These are phyloP conservation scores for Lactarius hengduanensis DNA, from an alignment of 768 basidiomycete genomes.

Conservation along the genomic window DNA sequence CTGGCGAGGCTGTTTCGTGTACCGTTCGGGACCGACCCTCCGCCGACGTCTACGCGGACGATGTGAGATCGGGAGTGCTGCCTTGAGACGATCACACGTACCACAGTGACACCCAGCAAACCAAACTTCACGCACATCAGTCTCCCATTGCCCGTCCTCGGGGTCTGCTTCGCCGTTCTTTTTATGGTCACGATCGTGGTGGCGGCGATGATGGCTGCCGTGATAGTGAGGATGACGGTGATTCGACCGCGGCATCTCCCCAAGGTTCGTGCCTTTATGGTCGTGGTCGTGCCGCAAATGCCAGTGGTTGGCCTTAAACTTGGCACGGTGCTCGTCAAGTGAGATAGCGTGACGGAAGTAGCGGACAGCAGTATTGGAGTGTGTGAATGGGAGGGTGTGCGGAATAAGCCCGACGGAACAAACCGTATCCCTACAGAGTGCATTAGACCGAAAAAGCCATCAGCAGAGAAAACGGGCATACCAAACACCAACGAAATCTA, in stretches of 20 bases:
- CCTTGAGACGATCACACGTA: constrained; percentile 34
- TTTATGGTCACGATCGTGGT: constrained; percentile 35
- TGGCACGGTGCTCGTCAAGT: constrained; percentile 65
- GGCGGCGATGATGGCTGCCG: background rate
- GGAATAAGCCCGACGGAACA: constrained; percentile 67
- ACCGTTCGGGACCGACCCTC: constrained; percentile 61
- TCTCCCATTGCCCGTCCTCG: constrained; percentile 38
- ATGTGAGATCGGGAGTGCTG: constrained; percentile 3
- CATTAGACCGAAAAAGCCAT: constrained; percentile 5
- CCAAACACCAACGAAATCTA: constrained; percentile 77
- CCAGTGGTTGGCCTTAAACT: constrained; percentile 43
- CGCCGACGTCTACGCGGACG: constrained; percentile 59
- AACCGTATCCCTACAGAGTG: constrained; percentile 62
- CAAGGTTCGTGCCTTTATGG: constrained; percentile 45
- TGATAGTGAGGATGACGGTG: constrained; percentile 32
- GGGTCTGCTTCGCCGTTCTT: constrained; percentile 43
- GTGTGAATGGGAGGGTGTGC: constrained; percentile 62
- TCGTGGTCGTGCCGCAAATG: constrained; percentile 38
- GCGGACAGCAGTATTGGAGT: constrained; percentile 56
- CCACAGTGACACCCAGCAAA: constrained; percentile 75
- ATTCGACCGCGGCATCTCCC: constrained; percentile 46
- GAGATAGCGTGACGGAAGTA: constrained; percentile 70
- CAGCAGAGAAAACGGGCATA: constrained; percentile 30
- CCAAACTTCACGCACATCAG: constrained; percentile 77
- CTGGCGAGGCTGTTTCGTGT: constrained; percentile 60